These are phyloP conservation scores for Paramyrothecium sp. DNA, from an alignment of 2,329 filamentous ascomycete genomes.

Conservation along the genomic window DNA sequence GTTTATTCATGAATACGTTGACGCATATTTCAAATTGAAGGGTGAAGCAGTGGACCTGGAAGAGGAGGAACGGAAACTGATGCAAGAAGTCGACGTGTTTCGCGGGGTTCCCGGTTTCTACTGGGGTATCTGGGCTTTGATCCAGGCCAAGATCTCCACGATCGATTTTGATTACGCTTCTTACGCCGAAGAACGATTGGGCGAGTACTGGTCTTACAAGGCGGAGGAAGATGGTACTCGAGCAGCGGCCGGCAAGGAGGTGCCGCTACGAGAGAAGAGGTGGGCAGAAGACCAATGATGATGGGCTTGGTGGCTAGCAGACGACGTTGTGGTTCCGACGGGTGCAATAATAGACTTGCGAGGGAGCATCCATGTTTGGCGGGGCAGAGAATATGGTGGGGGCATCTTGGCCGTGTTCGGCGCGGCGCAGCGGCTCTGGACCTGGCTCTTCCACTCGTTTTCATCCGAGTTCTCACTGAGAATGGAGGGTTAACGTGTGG, in stretches of 20 bases:
- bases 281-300: constrained; percentile 57
- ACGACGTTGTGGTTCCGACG: not conserved
- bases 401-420: too few relatives aligned
- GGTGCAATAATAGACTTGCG: not conserved
- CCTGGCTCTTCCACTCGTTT: too few relatives aligned
- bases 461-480: too few relatives aligned
- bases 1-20: constrained; percentile 83
- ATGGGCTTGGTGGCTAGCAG: constrained; percentile 6
- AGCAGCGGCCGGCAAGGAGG: constrained; percentile 47
- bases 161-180: constrained; percentile 96
- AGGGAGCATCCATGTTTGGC: not conserved
- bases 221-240: constrained; percentile 67
- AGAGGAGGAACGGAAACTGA: constrained; percentile 66
- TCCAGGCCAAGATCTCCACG: constrained; percentile 89
- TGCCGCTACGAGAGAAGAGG: constrained; percentile 72
- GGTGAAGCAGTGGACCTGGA: constrained; percentile 48
- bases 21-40: constrained; percentile 63
- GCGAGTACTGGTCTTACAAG: constrained; percentile 94
- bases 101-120: constrained; percentile 86
- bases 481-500: too few relatives aligned
- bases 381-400: too few relatives aligned
- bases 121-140: constrained; percentile 94
- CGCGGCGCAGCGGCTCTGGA: too few relatives aligned
- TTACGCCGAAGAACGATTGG: constrained; percentile 82
- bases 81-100: constrained; percentile 80